Evolutionary conservation across 495 filamentous ascomycete species (phyloP), one percentile per base, ranked within the genome.

Genomic region (Rhypophila decipiens): DNA sequence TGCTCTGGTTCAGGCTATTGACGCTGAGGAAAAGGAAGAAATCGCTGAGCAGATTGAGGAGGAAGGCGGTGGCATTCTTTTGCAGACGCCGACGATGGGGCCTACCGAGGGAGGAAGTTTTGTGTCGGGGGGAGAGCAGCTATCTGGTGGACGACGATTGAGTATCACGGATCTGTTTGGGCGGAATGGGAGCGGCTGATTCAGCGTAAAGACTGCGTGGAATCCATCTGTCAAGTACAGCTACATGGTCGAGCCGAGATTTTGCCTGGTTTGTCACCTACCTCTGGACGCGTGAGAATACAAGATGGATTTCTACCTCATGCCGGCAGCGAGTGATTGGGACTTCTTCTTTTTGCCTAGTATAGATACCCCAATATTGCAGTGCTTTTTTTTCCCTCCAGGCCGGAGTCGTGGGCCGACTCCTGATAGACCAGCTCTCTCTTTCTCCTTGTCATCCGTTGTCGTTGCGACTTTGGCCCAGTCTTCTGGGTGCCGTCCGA

Each of bases 81-180:
- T 46, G 29, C 46, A 49, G 44, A 24, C 46, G 3, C 37, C 43
- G 3, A 33, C 24, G 34, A 46, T n/a, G n/a, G n/a, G n/a, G n/a
- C n/a, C n/a, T n/a, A n/a, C n/a, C n/a, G n/a, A n/a, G n/a, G n/a
- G n/a, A n/a, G n/a, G n/a, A n/a, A n/a, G n/a, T n/a, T n/a, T n/a
- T n/a, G n/a, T n/a, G n/a, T n/a, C n/a, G n/a, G n/a, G n/a, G n/a
- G n/a, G n/a, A n/a, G 29, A 21, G 19, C 37, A 21, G 29, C 33
- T 27, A 21, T 18, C 24, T 4, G 52, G 44, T 9, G 64, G 64
- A 29, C 59, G 52, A 24, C 61, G 53, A 29, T 27, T 67, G 3
- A 61, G 52, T 50, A 47, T 65, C 24, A 53, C 52, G 8, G 61
- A 67, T 44, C 57, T 67, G n/a, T 67, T 65, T 59, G 57, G 59